phyloP scores from a whole-genome alignment of 2,329 filamentous ascomycete species.

The Aspergillus sclerotialis region DNA sequence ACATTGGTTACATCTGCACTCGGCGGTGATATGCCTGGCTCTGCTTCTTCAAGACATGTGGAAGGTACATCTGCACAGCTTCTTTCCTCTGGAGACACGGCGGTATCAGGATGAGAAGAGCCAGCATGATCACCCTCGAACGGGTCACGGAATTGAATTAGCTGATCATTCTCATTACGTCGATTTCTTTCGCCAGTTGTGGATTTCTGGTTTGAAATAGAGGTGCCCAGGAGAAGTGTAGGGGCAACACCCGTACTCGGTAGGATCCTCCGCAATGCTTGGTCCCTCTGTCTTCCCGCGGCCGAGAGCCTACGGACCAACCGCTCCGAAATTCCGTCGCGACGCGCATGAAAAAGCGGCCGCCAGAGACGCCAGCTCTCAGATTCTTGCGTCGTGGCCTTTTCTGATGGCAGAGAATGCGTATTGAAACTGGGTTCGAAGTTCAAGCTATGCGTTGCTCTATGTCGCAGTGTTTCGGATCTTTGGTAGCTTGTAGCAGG shows the following conservation, averaged over 20 bases:
- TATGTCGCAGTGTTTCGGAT: conserved; percentile 46
- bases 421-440: conserved; percentile 19
- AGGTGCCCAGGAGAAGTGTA: conserved; percentile 42
- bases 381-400: conserved; percentile 8
- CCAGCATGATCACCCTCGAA: conserved; percentile 15
- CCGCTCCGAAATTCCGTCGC: conserved; percentile 20
- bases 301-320: conserved; percentile 36
- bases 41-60: conserved; percentile 14
- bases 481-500: conserved; percentile 60
- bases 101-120: conserved; percentile 5
- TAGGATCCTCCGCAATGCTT: conserved; percentile 37
- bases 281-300: conserved; percentile 25
- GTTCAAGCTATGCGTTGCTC: conserved; percentile 25
- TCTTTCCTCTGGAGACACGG: conserved; percentile 6
- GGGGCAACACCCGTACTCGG: conserved; percentile 39
- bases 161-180: conserved; percentile 3
- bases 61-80: conserved; percentile 8
- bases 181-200: conserved; percentile 19
- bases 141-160: conserved; percentile 27
- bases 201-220: conserved; percentile 19
- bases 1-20: conserved; percentile 14
- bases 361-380: conserved; percentile 22
- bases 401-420: conserved; percentile 5
- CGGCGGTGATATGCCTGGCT: conserved; percentile 15
- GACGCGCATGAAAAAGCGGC: conserved; percentile 31